Percentiles rank a stretch among this genome's conserved stretches.
Conservation (phyloP, 2,329 filamentous ascomycete genomes). For the Botrytis elliptica region DNA sequence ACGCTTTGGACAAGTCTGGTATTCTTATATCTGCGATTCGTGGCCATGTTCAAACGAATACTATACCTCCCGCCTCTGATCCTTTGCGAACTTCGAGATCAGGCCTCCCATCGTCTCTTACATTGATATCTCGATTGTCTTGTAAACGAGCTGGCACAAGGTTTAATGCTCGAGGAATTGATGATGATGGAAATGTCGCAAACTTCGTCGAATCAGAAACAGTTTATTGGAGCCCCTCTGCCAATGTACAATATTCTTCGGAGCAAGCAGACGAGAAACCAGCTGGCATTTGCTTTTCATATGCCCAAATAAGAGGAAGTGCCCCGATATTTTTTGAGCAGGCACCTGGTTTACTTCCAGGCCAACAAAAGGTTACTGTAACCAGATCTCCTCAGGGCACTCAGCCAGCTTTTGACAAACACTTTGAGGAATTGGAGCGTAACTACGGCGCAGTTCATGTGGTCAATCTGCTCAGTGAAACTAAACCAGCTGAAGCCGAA, state of each 20-base stretch:
- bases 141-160: conserved; percentile 88
- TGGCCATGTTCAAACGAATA: conserved; percentile 85
- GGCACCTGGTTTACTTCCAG: conserved; percentile 78
- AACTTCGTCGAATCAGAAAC: conserved; percentile 99
- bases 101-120: conserved; percentile 79
- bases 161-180: conserved; percentile 96
- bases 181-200: conserved; percentile 94
- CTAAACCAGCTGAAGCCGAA: conserved; percentile 83
- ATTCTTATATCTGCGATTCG: conserved; percentile 92
- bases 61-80: conserved; percentile 73
- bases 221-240: conserved; percentile 76
- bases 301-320: conserved; percentile 87
- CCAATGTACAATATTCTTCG: conserved; percentile 22
- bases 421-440: conserved; percentile 83
- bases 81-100: conserved; percentile 65
- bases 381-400: conserved; percentile 87
- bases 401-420: conserved; percentile 91
- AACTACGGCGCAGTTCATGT: conserved; percentile 90
- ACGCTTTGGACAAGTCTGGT: conserved; percentile 77
- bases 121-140: conserved; percentile 86
- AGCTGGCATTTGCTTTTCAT: conserved; percentile 77
- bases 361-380: conserved; percentile 90
- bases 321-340: conserved; percentile 99
- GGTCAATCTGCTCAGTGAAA: conserved; percentile 88
- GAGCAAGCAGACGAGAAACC: conserved; percentile 32